These are phyloP conservation scores for Boletus subcaerulescens DNA, from an alignment of 768 basidiomycete species.

Conservation along the genomic window DNA sequence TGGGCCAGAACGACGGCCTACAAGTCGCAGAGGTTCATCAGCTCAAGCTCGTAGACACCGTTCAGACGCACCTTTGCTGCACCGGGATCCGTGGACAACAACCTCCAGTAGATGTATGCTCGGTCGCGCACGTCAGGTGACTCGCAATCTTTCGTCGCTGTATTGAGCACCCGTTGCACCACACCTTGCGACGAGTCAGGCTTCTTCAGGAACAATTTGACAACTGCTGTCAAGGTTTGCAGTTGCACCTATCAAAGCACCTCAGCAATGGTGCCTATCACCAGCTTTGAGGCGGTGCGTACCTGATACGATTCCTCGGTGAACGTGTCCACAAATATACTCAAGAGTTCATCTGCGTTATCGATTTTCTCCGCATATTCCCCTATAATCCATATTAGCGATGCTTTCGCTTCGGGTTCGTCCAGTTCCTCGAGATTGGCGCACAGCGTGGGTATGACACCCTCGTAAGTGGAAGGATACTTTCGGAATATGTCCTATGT, in stretches of 20 bases:
- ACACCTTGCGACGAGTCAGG: slow-evolving; percentile 90
- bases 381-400: slow-evolving; percentile 98
- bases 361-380: slow-evolving; percentile 98
- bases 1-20: slow-evolving; percentile 86
- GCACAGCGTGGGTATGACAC: slow-evolving; percentile 92
- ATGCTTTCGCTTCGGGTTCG: slow-evolving; percentile 97
- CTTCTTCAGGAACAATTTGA: slow-evolving; percentile 94
- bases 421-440: slow-evolving; percentile 95
- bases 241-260: slow-evolving; percentile 55
- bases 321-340: slow-evolving; percentile 89
- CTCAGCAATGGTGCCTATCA: neutral
- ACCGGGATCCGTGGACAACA: slow-evolving; percentile 90
- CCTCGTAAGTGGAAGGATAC: slow-evolving; percentile 95
- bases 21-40: neutral
- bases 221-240: slow-evolving; percentile 89
- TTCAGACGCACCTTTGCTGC: slow-evolving; percentile 75
- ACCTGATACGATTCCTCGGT: slow-evolving; percentile 92
- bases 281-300: neutral
- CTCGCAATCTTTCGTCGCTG: slow-evolving; percentile 96
- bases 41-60: neutral
- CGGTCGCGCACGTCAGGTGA: slow-evolving; percentile 95
- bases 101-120: slow-evolving; percentile 97
- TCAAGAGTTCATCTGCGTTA: slow-evolving; percentile 90
- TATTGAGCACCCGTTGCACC: slow-evolving; percentile 88
- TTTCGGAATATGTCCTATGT: slow-evolving; percentile 94